Evolutionary conservation across 2,329 filamentous ascomycete genomes (phyloP).

Genomic region (Madurella mycetomatis): DNA sequence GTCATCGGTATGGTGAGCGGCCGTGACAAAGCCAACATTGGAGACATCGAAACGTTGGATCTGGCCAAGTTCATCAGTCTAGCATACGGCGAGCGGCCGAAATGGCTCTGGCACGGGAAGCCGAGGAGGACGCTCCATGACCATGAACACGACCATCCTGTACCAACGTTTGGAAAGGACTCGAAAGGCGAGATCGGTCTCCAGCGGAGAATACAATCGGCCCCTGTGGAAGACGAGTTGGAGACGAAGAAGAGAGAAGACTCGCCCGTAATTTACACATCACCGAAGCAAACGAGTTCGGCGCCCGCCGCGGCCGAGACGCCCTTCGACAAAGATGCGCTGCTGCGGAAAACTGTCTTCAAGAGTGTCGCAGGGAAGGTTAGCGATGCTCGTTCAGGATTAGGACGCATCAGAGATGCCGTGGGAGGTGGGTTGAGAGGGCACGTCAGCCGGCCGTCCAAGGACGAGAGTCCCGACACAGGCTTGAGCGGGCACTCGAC

Average conservation of each 20-base stretch:
- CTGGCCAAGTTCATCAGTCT: constrained; percentile 78
- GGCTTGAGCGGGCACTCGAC: constrained; percentile 28
- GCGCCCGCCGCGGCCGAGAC: constrained; percentile 44
- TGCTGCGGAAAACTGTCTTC: constrained; percentile 63
- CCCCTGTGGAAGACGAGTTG: constrained; percentile 49
- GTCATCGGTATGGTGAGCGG: constrained; percentile 91
- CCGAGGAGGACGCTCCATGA: constrained; percentile 59
- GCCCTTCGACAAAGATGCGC: constrained; percentile 50
- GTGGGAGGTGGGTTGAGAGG: constrained; percentile 60
- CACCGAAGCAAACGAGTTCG: constrained; percentile 40
- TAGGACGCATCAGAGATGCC: constrained; percentile 81
- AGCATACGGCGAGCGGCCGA: constrained; percentile 74
- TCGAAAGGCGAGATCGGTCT: constrained; percentile 34
- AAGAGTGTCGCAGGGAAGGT: constrained; percentile 76
- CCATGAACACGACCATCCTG: constrained; percentile 40
- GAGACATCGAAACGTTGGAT: constrained; percentile 87
- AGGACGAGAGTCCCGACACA: constrained; percentile 47
- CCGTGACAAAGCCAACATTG: constrained; percentile 82
- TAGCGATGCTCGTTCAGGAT: constrained; percentile 74
- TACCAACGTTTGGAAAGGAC: constrained; percentile 53
- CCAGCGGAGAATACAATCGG: constrained; percentile 44
- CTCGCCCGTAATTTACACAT: constrained; percentile 39
- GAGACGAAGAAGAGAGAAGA: constrained; percentile 45
- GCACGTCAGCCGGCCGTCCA: constrained; percentile 52
- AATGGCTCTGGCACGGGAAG: constrained; percentile 95